These are phyloP conservation scores for Actinomortierella ambigua DNA, from an alignment of 371 early-diverging fungal species.

Conservation along the genomic window DNA sequence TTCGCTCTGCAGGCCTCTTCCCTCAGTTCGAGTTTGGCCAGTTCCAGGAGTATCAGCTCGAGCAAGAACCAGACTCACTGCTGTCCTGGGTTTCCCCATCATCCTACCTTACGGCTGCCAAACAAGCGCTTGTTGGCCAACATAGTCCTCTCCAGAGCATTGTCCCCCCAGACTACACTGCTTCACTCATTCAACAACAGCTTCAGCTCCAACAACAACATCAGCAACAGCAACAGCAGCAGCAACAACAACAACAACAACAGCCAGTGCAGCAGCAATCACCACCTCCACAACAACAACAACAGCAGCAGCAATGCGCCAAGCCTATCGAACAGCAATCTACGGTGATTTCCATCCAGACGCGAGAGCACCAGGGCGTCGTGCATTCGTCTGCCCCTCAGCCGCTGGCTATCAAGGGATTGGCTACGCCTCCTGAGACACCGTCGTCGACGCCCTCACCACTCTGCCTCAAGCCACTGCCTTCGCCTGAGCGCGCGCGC, in stretches of 20 bases:
- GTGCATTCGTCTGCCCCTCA: conserved; percentile 6
- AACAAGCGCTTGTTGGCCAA: conserved; percentile 14
- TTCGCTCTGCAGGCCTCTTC: not conserved
- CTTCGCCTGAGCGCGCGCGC: conserved; percentile 14
- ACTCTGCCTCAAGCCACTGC: conserved; percentile 8
- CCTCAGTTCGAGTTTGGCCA: conserved; percentile 19
- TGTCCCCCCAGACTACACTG: conserved; percentile 6
- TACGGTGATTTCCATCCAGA: not conserved
- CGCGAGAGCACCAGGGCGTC: conserved; percentile 3
- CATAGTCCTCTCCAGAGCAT: conserved; percentile 16
- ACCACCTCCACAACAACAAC: conserved; percentile 2
- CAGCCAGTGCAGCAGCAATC: conserved; percentile 6
- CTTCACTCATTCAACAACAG: not conserved
- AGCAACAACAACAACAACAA: conserved; percentile 4
- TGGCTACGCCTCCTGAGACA: conserved; percentile 40
- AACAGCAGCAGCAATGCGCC: conserved; percentile 6
- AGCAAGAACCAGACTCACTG: conserved; percentile 20
- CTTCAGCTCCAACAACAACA: conserved; percentile 1
- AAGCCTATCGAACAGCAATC: no score
- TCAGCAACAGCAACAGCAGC: not conserved
- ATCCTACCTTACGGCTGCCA: conserved; percentile 29
- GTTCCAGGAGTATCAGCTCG: conserved; percentile 39
- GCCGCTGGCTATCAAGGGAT: not conserved
- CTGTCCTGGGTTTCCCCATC: conserved; percentile 3
- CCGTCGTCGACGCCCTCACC: conserved; percentile 37